Evolutionary conservation across 768 basidiomycete genomes (phyloP).

Genomic region (Chalciporus piperatus): DNA sequence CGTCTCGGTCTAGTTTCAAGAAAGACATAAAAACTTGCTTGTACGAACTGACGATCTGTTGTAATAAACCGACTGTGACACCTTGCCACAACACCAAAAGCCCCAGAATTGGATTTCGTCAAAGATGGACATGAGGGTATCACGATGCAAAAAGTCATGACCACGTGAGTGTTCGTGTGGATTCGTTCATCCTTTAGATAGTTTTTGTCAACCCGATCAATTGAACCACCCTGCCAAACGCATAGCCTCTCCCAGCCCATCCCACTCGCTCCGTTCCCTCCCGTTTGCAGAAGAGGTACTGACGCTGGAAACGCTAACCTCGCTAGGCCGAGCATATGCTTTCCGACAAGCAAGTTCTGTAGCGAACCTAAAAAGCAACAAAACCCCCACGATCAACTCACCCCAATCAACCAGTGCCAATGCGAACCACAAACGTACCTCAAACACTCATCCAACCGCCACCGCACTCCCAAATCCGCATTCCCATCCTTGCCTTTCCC

Average conservation of each 20-base stretch:
- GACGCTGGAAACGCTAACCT: slow-evolving; percentile 1
- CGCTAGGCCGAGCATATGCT: slow-evolving; percentile 30
- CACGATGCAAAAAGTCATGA: neutral
- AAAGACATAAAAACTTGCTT: neutral
- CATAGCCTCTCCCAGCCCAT: slow-evolving; percentile 74
- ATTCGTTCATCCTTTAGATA: neutral
- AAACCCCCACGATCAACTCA: neutral
- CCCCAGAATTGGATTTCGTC: neutral
- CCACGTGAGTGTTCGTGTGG: neutral
- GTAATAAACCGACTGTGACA: neutral
- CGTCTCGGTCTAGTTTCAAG: neutral
- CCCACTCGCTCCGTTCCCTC: slow-evolving; percentile 53
- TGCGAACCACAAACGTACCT: slow-evolving; percentile 38
- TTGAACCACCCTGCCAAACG: slow-evolving; percentile 74
- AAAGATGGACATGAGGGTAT: slow-evolving; percentile 4
- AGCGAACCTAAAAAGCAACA: slow-evolving; percentile 58
- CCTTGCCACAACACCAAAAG: no score
- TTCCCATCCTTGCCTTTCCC: slow-evolving; percentile 35
- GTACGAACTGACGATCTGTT: neutral
- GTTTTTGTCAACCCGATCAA: slow-evolving; percentile 3
- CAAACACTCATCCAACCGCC: slow-evolving; percentile 82
- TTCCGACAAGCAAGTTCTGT: slow-evolving; percentile 80
- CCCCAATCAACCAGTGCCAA: slow-evolving; percentile 1
- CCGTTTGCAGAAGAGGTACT: slow-evolving; percentile 12
- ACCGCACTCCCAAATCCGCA: slow-evolving; percentile 45